Percentiles rank a stretch among this genome's conserved stretches.
These are phyloP conservation scores for Pavlovales sp. DNA, from an alignment of 208 protist species.

Conservation along the genomic window DNA sequence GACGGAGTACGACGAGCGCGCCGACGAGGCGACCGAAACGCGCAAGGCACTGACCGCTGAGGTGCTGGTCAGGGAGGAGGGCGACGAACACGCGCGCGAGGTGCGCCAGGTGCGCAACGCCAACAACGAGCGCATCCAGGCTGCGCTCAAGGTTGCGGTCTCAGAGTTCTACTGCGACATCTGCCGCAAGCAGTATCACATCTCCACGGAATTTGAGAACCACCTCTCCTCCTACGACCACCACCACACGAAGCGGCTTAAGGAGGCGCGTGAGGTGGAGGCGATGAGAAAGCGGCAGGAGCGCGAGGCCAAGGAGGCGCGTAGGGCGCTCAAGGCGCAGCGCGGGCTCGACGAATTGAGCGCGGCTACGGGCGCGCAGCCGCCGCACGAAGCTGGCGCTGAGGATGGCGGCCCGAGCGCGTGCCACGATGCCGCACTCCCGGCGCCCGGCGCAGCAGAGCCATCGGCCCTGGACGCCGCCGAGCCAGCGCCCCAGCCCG, in stretches of 20 bases:
- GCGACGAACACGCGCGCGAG: not conserved
- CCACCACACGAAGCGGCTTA: slow-evolving; percentile 60
- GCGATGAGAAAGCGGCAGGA: not conserved
- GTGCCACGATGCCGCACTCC: too few species aligned
- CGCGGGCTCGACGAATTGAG: too few species aligned
- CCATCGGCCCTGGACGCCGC: too few species aligned
- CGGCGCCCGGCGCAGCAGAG: too few species aligned
- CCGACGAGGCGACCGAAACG: slow-evolving; percentile 27
- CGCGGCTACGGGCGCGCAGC: too few species aligned
- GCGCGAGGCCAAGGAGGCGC: not conserved
- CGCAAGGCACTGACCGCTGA: not conserved
- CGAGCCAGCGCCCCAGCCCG: too few species aligned
- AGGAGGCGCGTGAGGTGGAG: slow-evolving; percentile 30
- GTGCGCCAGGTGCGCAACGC: not conserved
- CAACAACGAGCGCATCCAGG: slow-evolving; percentile 29
- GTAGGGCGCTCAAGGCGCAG: not conserved
- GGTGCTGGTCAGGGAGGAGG: not conserved
- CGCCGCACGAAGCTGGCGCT: too few species aligned
- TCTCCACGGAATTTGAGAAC: slow-evolving; percentile 40
- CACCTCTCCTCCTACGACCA: slow-evolving; percentile 63
- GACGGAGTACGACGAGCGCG: slow-evolving; percentile 6
- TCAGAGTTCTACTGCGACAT: slow-evolving; percentile 57
- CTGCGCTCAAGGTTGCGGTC: slow-evolving; percentile 35
- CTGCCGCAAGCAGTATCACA: slow-evolving; percentile 60
- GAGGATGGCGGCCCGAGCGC: too few species aligned